Evolutionary conservation across 2,329 filamentous ascomycete genomes (phyloP), one percentile per base, ranked within the genome.

Genomic region (Xylariaceae sp.): DNA sequence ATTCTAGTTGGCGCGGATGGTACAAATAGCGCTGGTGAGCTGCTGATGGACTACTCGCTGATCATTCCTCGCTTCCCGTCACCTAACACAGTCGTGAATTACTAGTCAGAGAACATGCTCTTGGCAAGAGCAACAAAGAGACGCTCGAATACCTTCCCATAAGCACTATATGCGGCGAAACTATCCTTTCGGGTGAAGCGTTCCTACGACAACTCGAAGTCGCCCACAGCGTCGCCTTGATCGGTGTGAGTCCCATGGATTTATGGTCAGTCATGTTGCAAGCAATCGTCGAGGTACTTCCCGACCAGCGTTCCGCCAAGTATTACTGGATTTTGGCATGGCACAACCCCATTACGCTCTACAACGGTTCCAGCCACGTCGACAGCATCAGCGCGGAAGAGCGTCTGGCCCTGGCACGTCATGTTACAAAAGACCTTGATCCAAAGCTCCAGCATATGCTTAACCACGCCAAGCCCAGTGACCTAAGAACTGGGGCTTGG

Each of bases 361-460:
- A 50, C n/a, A 47, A 43, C 2, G 47, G 45, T 16, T 41, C 35
- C 29, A 30, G 39, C 9, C 36, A 38, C 2, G 47, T 50, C 18
- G 45, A 47, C 39, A 31, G 31, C 4, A 35, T 48, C 3, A 9
- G 85, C 9, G 55, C 56, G 4, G 61, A 64, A 49, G 78, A 76
- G 49, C 76, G 81, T 15, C 67, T 83, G 2, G 78, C 76, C 0
- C 63, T 46, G 19, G 48, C 44, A 7, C 17, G 45, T n/a, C 31
- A 49, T 17, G 42, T 29, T 1, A 48, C 41, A 2, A 36, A 43
- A 18, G 29, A 16, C 16, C 38, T 56, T 11, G 46, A 52, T 2
- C 46, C 49, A 1, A 43, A 39, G 22, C 50, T 57, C 34, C 39
- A 45, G 9, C 48, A 50, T 18, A 26, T 54, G 15, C 36, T 58